Evolutionary conservation across 2,329 filamentous ascomycete genomes (phyloP).

Genomic region (Tolypocladium ophioglossoides): DNA sequence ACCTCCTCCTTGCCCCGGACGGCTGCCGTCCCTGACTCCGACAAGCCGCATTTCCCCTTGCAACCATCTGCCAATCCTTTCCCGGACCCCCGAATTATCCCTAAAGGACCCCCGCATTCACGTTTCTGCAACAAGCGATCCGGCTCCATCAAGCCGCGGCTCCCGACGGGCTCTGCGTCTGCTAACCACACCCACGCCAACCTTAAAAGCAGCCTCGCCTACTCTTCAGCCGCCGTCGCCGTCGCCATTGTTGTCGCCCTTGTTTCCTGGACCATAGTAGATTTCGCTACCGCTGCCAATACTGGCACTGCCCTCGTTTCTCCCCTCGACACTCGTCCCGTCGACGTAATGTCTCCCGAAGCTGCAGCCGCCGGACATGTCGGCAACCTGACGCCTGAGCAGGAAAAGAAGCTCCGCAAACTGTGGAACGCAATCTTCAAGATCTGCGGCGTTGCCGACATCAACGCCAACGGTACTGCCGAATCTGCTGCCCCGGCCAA

Average conservation of each 20-base stretch:
- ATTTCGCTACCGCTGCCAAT: background rate
- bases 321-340: background rate
- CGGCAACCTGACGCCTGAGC: constrained; percentile 78
- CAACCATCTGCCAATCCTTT: background rate
- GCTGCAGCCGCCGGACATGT: constrained; percentile 57
- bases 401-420: constrained; percentile 80
- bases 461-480: constrained; percentile 12
- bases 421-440: constrained; percentile 72
- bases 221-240: constrained; percentile 3
- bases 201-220: constrained; percentile 3
- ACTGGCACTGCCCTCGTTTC: background rate
- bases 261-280: constrained; percentile 1
- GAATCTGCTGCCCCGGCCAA: constrained; percentile 4
- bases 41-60: background rate
- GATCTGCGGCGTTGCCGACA: constrained; percentile 53
- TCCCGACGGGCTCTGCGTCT: background rate
- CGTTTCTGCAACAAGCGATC: background rate
- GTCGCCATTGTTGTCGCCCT: constrained; percentile 2
- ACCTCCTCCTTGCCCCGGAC: background rate
- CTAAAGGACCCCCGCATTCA: background rate
- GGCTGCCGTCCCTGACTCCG: background rate
- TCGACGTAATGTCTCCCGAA: constrained; percentile 28
- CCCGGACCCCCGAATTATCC: background rate
- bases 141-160: background rate
- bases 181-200: background rate